Conservation (phyloP, 345 rosid species). For the Mangifera indica region DNA sequence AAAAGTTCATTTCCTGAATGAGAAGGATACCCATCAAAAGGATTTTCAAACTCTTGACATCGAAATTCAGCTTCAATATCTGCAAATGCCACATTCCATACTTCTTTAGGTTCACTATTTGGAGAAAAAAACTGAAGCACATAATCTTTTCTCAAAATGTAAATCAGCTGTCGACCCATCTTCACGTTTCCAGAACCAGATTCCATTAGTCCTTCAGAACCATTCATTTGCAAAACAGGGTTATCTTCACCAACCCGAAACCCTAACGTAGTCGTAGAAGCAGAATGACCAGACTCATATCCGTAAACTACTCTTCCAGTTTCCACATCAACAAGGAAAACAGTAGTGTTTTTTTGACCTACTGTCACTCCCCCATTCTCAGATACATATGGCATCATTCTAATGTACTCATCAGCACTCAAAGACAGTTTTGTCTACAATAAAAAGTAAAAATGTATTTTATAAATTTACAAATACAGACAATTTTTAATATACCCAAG, state of each 20-base stretch:
- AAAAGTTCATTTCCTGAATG: conserved; percentile 20
- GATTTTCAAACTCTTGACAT: conserved; percentile 33
- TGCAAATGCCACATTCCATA: conserved; percentile 61
- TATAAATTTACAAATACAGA: background rate
- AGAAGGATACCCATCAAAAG: conserved; percentile 17
- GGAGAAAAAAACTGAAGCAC: conserved; percentile 48
- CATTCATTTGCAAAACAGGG: conserved; percentile 26
- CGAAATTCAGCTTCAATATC: conserved; percentile 60
- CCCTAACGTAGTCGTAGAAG: conserved; percentile 23
- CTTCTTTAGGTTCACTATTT: conserved; percentile 37
- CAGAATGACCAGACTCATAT: conserved; percentile 34
- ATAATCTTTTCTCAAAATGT: conserved; percentile 57
- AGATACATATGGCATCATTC: conserved; percentile 43
- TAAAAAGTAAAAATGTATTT: background rate
- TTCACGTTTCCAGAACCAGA: conserved; percentile 25
- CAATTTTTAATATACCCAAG: background rate
- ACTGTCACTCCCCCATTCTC: conserved; percentile 54
- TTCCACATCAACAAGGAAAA: conserved; percentile 52
- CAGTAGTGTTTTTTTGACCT: conserved; percentile 56
- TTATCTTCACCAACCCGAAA: conserved; percentile 30
- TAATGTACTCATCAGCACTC: conserved; percentile 52
- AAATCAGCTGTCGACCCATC: conserved; percentile 37
- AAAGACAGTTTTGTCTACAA: conserved; percentile 30
- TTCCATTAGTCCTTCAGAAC: conserved; percentile 32
- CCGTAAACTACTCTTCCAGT: conserved; percentile 52